Evolutionary conservation across 768 basidiomycete species (phyloP).

Genomic region (Sporobolomyces phaffii): DNA sequence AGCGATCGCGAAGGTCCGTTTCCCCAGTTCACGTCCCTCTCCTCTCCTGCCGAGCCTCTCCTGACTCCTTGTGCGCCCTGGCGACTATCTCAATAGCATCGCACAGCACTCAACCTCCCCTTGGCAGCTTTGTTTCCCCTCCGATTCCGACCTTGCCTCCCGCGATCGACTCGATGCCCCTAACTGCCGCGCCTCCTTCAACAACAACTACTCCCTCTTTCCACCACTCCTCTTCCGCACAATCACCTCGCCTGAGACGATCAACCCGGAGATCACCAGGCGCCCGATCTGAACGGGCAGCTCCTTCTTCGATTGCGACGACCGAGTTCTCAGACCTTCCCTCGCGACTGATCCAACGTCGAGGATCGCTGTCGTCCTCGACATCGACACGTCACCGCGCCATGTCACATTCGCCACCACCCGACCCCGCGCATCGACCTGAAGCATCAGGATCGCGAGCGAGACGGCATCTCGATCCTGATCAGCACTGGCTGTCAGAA

Average conservation of each 20-base stretch:
- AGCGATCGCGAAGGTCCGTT: conserved; percentile 2
- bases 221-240: background rate
- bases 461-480: conserved; percentile 30
- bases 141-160: conserved; percentile 4
- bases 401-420: background rate
- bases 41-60: background rate
- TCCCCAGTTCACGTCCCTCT: background rate
- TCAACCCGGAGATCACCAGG: conserved; percentile 2
- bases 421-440: too few species aligned
- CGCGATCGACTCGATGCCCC: background rate
- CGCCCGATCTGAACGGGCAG: conserved; percentile 15
- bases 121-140: too few species aligned
- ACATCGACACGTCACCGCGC: background rate
- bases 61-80: background rate
- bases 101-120: too few species aligned
- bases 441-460: background rate
- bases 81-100: too few species aligned
- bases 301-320: conserved; percentile 13
- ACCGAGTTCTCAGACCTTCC: conserved; percentile 6
- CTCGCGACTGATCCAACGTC: background rate
- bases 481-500: conserved; percentile 41
- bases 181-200: background rate
- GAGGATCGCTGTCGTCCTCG: background rate
- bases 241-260: conserved; percentile 10
- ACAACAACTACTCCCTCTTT: background rate